Evolutionary conservation across 129 eudicot genomes (phyloP).

Genomic region (Flaveria bidentis): DNA sequence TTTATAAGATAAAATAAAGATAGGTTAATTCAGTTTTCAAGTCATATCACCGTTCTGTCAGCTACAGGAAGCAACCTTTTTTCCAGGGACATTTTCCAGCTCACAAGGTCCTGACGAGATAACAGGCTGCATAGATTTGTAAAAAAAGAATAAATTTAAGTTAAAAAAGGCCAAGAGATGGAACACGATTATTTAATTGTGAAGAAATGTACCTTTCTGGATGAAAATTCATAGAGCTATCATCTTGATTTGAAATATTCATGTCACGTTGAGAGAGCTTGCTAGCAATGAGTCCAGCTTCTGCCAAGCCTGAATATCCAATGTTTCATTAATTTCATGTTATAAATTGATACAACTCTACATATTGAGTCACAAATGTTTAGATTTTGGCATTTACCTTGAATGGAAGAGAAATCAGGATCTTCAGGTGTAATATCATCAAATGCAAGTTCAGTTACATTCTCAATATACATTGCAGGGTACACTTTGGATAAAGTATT

Average conservation of each 20-base stretch:
- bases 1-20: background rate
- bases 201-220: slow-evolving; percentile 68
- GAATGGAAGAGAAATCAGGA: slow-evolving; percentile 92
- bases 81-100: slow-evolving; percentile 94
- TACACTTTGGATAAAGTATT: slow-evolving; percentile 84
- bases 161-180: background rate
- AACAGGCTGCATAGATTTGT: slow-evolving; percentile 56
- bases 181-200: slow-evolving; percentile 7
- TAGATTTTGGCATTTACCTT: slow-evolving; percentile 51
- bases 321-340: slow-evolving; percentile 24
- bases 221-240: slow-evolving; percentile 55
- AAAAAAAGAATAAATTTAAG: slow-evolving; percentile 6
- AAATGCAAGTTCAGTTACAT: slow-evolving; percentile 90
- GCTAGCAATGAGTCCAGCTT: slow-evolving; percentile 97
- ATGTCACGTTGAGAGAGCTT: slow-evolving; percentile 84
- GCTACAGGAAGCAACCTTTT: slow-evolving; percentile 82
- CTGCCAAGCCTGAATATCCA: slow-evolving; percentile 80
- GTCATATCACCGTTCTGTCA: slow-evolving; percentile 60
- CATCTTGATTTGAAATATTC: slow-evolving; percentile 66
- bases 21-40: slow-evolving; percentile 11
- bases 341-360: background rate
- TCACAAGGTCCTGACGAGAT: slow-evolving; percentile 97
- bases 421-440: slow-evolving; percentile 95
- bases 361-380: slow-evolving; percentile 9
- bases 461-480: slow-evolving; percentile 97